Conservation (phyloP, 805 yeast species). For the Myxozyma neglecta region DNA sequence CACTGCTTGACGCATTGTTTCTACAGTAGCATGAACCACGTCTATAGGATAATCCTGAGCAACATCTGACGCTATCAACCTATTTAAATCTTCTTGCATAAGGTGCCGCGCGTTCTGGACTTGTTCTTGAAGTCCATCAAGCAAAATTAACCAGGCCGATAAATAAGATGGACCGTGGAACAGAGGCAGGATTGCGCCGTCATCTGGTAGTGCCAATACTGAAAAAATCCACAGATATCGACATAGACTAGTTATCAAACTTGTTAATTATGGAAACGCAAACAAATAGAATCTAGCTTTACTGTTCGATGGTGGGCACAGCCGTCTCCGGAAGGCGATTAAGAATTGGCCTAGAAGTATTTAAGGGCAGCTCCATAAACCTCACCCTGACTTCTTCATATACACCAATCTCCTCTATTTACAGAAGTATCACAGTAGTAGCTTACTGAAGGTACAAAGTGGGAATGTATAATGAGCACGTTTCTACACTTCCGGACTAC, state of each 20-base stretch:
- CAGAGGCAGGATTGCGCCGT: slow-evolving; percentile 2
- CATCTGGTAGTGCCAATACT: not conserved
- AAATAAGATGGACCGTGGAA: slow-evolving; percentile 2
- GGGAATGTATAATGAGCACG: too few species aligned
- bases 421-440: too few species aligned
- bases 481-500: too few species aligned
- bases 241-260: not conserved
- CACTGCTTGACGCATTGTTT: not conserved
- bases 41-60: not conserved
- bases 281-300: not conserved
- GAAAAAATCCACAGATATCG: slow-evolving; percentile 13
- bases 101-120: not conserved
- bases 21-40: not conserved
- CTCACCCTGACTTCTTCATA: not conserved
- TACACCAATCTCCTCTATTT: too few species aligned
- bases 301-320: not conserved
- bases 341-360: not conserved
- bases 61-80: not conserved
- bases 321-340: not conserved
- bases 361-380: not conserved
- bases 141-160: not conserved
- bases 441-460: too few species aligned
- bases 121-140: not conserved
- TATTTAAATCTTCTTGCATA: not conserved
- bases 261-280: not conserved